Evolutionary conservation across 352 stramenopile species (phyloP), one percentile per base, ranked within the genome.

Genomic region (Phytophthora niederhauseri): DNA sequence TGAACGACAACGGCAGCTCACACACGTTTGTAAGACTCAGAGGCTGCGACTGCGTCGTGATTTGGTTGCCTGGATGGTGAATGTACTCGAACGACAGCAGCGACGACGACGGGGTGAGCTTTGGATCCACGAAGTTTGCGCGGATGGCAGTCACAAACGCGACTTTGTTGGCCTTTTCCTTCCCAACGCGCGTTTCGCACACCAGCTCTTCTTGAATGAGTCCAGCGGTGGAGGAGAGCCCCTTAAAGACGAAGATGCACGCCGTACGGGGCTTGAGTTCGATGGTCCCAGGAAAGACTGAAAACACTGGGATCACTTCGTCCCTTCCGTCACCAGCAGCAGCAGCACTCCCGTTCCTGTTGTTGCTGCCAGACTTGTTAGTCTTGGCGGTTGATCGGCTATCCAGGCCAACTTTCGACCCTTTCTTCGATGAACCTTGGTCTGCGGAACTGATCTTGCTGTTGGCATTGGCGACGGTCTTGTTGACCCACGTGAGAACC

Each of bases 201-300:
- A 97, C 77, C 11, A 99, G 71, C 12, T 93, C 75, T 68, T 99
- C 96, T 36, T 80, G 64, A 22, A 97, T 74, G 2, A 77, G 31
- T 8, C 93, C 93, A 19, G 88, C 57, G 0, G 58, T 68, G 1
- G 78, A 73, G 0, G 87, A 96, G 45, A 95, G 72, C 0, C 91
- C 96, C 57, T 93, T 93, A 59, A 99, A 98, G 1, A 94, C 85
- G 71, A 99, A 98, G 5, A 96, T 86, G 36, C 95, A 98, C 2
- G 94, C 95, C 3, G 96, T 99, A 19, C 94, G 80, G 1, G 96
- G 95, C 51, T 98, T 97, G 20, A 99, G 83, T 65, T 98, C 91
- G 36, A 98, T 97, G 4, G 91, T 94, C 46, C 80, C 79, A 3
- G 94, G 94, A 38, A 96, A 94, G 4, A 98, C 90, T 0, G 85